Conservation (phyloP, 352 stramenopile species). For the Pythium pyrilobum region DNA sequence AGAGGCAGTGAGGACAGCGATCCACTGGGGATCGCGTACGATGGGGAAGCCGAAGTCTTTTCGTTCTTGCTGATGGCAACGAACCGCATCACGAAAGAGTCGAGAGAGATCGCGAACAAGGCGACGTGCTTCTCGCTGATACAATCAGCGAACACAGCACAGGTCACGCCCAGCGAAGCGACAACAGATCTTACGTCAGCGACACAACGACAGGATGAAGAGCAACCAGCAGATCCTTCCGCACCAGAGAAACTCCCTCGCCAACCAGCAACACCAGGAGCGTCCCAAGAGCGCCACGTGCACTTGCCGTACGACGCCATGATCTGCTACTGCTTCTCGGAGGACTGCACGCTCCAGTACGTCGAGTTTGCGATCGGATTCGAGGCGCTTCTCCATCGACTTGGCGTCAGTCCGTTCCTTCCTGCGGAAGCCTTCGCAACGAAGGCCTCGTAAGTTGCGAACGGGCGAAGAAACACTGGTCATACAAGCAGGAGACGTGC, state of each 20-base stretch:
- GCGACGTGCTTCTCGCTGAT: conserved; percentile 43
- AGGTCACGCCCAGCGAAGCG: not conserved
- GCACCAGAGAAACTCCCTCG: not conserved
- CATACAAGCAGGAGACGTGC: too few species aligned
- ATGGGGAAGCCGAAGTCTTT: conserved; percentile 48
- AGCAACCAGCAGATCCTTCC: not conserved
- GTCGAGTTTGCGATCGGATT: conserved; percentile 86
- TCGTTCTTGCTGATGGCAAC: conserved; percentile 64
- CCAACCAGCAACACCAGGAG: not conserved
- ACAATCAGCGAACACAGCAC: not conserved
- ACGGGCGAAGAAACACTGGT: not conserved
- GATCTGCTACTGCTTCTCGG: conserved; percentile 80
- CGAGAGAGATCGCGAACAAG: conserved; percentile 50
- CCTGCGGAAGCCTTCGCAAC: not conserved
- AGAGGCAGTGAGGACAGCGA: conserved; percentile 50
- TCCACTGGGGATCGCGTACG: conserved; percentile 57
- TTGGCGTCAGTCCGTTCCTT: conserved; percentile 62
- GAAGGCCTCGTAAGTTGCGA: not conserved
- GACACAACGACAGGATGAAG: not conserved
- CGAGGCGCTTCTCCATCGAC: conserved; percentile 71
- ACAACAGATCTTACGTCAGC: not conserved
- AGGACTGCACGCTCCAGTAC: conserved; percentile 54
- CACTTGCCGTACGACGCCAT: conserved; percentile 72
- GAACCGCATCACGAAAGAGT: conserved; percentile 68
- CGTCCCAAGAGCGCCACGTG: conserved; percentile 53